Conservation (phyloP, 176 grass and related monocot genomes). For the Zizania latifolia region DNA sequence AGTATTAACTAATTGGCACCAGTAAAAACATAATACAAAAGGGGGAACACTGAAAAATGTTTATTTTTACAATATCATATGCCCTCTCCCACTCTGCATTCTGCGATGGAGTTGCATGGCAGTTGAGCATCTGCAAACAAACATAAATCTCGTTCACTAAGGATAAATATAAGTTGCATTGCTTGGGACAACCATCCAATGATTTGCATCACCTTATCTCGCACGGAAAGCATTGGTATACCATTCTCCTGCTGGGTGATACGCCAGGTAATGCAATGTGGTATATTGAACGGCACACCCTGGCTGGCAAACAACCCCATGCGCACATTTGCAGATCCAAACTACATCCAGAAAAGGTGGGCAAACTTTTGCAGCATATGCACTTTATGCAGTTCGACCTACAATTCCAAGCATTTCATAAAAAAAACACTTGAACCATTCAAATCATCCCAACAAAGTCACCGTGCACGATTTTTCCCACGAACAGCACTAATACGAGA, state of each 20-base stretch:
- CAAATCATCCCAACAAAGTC: neutral
- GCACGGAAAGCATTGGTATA: conserved; percentile 29
- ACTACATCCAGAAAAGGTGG: too few relatives aligned
- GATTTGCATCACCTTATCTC: conserved; percentile 64
- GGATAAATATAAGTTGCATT: neutral
- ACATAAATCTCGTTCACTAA: neutral
- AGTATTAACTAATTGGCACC: neutral
- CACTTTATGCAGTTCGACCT: neutral
- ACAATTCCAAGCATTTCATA: too few relatives aligned
- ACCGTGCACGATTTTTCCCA: neutral
- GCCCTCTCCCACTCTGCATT: conserved; percentile 70
- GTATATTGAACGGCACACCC: conserved; percentile 77
- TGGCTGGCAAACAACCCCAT: conserved; percentile 85
- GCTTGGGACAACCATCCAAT: neutral
- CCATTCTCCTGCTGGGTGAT: conserved; percentile 26
- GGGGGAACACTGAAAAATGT: neutral
- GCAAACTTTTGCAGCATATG: too few relatives aligned
- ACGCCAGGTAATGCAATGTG: conserved; percentile 64
- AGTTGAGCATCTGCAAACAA: conserved; percentile 63
- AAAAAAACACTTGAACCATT: neutral
- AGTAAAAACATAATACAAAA: neutral
- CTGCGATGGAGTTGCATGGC: conserved; percentile 43
- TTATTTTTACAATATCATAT: conserved; percentile 77
- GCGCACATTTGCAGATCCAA: conserved; percentile 80
- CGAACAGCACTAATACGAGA: neutral